A percentile compares a stretch with the other conserved stretches of the same genome.
These are phyloP conservation scores for Epithele typhae DNA, from an alignment of 768 basidiomycete species.

Conservation along the genomic window DNA sequence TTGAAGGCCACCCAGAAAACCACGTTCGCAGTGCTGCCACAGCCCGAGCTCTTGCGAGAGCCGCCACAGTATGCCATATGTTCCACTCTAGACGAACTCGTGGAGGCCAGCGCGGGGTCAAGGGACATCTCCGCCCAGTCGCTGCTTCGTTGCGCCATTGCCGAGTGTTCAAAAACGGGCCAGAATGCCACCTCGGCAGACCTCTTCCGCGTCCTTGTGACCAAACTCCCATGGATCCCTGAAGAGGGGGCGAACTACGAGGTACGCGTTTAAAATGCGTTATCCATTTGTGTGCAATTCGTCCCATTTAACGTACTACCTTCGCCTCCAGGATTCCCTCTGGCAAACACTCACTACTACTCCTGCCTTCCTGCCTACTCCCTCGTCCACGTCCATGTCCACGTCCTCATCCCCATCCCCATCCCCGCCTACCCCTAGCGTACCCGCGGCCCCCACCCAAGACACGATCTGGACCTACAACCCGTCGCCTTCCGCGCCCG, in stretches of 20 bases:
- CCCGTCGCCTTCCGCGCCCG: conserved; percentile 24
- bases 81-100: conserved; percentile 39
- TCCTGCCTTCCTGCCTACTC: conserved; percentile 39
- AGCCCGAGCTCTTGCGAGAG: conserved; percentile 48
- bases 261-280: conserved; percentile 32
- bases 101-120: conserved; percentile 19
- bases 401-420: background rate
- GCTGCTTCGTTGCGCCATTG: conserved; percentile 59
- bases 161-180: conserved; percentile 39
- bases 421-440: background rate
- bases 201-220: conserved; percentile 54
- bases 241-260: conserved; percentile 49
- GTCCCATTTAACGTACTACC: background rate
- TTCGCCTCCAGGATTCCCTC: conserved; percentile 36
- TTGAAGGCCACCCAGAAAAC: conserved; percentile 54
- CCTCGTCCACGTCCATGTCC: conserved; percentile 15
- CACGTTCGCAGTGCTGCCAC: conserved; percentile 54
- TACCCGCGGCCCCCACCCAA: background rate
- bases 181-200: conserved; percentile 50
- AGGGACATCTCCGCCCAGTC: conserved; percentile 44
- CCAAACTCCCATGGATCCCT: conserved; percentile 53
- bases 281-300: background rate
- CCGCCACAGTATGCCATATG: conserved; percentile 38
- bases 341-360: conserved; percentile 58
- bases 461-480: conserved; percentile 35